Evolutionary conservation across 2,329 filamentous ascomycete genomes (phyloP).

Genomic region (Cordyceps fumosorosea): DNA sequence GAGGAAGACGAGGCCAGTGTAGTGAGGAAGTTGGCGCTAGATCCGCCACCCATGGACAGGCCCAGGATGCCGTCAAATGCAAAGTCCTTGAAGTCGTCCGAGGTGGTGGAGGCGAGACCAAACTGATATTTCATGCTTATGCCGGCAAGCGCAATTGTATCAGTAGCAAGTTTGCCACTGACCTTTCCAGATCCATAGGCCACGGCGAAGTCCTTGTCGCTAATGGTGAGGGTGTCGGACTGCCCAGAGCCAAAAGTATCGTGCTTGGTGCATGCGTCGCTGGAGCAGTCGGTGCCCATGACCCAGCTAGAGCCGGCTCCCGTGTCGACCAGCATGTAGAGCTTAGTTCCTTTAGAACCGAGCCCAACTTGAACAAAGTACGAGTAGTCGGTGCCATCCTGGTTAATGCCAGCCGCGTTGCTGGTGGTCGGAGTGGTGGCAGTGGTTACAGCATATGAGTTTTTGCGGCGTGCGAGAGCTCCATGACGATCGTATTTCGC

Average conservation of each 20-base stretch:
- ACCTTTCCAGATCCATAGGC: conserved; percentile 74
- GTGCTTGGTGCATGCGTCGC: conserved; percentile 61
- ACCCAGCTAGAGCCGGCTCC: conserved; percentile 75
- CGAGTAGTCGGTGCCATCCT: conserved; percentile 60
- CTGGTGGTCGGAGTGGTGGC: conserved; percentile 39
- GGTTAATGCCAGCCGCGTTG: conserved; percentile 49
- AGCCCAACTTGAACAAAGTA: conserved; percentile 55
- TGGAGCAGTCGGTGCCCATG: conserved; percentile 64
- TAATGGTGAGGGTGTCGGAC: conserved; percentile 56
- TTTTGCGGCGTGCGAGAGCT: conserved; percentile 26
- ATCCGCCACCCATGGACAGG: conserved; percentile 56
- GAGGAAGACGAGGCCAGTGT: conserved; percentile 49
- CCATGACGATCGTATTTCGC: conserved; percentile 31
- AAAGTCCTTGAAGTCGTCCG: conserved; percentile 67
- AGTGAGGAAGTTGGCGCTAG: conserved; percentile 61
- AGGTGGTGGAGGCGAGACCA: conserved; percentile 65
- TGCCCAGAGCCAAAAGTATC: conserved; percentile 60
- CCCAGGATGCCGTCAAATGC: conserved; percentile 86
- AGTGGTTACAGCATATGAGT: conserved; percentile 40
- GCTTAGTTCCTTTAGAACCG: conserved; percentile 45
- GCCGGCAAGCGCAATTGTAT: conserved; percentile 61
- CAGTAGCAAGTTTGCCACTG: conserved; percentile 56
- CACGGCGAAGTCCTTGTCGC: conserved; percentile 53
- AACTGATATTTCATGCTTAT: conserved; percentile 60
- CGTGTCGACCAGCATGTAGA: conserved; percentile 61